A percentile compares a stretch with the other conserved stretches of the same genome.
Conservation (phyloP, 164 flowering plant genomes). For the Stephania yunnanensis region DNA sequence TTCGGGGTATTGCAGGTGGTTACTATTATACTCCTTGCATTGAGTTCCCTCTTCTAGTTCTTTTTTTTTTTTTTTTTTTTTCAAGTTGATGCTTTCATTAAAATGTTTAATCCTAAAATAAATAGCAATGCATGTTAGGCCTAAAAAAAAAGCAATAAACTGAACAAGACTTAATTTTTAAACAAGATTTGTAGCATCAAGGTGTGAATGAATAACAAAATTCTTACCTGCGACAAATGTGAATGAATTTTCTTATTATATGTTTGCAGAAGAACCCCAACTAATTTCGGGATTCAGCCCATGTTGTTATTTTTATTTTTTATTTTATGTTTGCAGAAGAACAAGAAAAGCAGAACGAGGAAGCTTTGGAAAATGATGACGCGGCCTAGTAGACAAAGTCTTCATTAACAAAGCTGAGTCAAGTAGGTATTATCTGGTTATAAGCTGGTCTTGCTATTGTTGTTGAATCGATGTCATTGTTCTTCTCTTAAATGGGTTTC, state of each 20-base stretch:
- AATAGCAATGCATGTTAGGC: not conserved
- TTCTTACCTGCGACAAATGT: not conserved
- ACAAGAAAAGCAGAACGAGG: conserved; percentile 17
- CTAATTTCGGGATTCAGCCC: too few relatives aligned
- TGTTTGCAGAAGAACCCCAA: conserved; percentile 17
- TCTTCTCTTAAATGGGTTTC: not conserved
- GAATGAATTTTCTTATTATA: not conserved
- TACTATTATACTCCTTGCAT: too few relatives aligned
- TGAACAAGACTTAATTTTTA: not conserved
- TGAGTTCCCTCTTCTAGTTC: too few relatives aligned
- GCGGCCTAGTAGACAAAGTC: not conserved
- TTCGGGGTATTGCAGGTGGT: too few relatives aligned
- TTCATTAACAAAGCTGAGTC: not conserved
- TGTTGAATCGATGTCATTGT: not conserved
- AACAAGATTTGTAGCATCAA: not conserved
- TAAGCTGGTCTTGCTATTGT: not conserved
- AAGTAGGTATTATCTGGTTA: not conserved
- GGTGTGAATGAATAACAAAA: not conserved
- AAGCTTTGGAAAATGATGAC: conserved; percentile 16
- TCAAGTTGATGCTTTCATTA: too few relatives aligned
- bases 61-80: too few relatives aligned
- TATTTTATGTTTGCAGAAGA: conserved; percentile 15
- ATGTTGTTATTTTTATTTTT: not conserved
- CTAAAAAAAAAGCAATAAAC: not conserved
- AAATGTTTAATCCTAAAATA: too few relatives aligned